phyloP scores from a whole-genome alignment of 169 alveolate species.

The Sarcocystis neurona region DNA sequence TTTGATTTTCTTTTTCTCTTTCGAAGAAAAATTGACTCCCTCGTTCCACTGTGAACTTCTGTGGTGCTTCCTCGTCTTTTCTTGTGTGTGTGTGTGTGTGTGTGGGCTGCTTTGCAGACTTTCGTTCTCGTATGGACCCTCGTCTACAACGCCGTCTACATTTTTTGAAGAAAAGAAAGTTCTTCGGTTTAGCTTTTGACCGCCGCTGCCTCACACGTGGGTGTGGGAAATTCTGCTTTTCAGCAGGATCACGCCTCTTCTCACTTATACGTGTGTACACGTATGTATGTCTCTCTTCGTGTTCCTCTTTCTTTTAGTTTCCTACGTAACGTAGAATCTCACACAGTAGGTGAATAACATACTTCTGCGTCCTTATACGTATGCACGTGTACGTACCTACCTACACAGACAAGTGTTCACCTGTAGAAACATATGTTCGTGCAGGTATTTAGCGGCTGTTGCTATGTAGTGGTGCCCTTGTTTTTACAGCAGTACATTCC shows the following conservation, averaged over 20 bases:
- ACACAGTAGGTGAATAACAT: not conserved
- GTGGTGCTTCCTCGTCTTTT: not conserved
- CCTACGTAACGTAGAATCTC: not conserved
- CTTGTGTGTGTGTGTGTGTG: not conserved
- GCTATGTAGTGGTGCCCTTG: not conserved
- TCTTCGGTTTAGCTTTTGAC: no score
- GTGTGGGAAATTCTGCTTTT: no score
- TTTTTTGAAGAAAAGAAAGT: constrained; percentile 18
- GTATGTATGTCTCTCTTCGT: not conserved
- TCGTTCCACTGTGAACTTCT: not conserved
- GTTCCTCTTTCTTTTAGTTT: not conserved
- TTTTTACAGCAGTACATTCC: not conserved
- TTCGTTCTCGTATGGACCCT: constrained; percentile 56
- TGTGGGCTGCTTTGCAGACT: constrained; percentile 14
- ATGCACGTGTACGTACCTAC: not conserved
- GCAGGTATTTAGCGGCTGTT: not conserved
- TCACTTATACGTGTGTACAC: no score
- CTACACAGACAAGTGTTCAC: not conserved
- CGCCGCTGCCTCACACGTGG: no score
- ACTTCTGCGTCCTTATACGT: not conserved
- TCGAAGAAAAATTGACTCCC: not conserved
- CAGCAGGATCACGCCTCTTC: no score
- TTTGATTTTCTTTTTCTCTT: not conserved
- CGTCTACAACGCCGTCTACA: constrained; percentile 49
- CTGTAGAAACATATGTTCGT: not conserved